These are phyloP conservation scores for Populus nigra DNA, from an alignment of 345 rosid genomes.

Conservation along the genomic window DNA sequence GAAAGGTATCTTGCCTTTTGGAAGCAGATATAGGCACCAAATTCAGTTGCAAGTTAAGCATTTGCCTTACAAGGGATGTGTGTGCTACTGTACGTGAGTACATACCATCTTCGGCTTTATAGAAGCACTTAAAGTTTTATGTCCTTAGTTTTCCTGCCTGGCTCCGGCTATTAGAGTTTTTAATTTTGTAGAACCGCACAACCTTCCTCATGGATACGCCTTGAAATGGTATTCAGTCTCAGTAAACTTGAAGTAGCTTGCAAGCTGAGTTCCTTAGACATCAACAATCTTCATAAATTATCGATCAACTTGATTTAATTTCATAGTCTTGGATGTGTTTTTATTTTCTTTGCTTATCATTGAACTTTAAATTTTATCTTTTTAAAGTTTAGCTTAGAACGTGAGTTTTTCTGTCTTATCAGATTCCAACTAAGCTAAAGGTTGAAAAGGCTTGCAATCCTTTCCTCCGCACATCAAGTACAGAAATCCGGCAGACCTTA, in stretches of 20 bases:
- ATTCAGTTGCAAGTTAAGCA: not conserved
- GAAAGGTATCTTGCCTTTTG: not conserved
- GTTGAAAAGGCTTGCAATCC: conserved; percentile 88
- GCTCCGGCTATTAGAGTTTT: not conserved
- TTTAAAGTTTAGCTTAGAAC: not conserved
- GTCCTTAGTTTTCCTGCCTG: not conserved
- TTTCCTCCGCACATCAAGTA: conserved; percentile 71
- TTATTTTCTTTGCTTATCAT: not conserved
- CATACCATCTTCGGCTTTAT: not conserved
- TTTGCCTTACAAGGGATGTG: no score
- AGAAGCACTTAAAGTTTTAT: not conserved
- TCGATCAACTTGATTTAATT: not conserved
- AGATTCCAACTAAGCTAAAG: conserved; percentile 82
- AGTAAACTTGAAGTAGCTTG: not conserved
- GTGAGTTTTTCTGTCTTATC: conserved; percentile 1
- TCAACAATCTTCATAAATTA: not conserved
- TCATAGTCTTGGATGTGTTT: not conserved
- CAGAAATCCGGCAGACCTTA: conserved; percentile 61
- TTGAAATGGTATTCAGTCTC: not conserved
- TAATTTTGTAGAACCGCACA: not conserved
- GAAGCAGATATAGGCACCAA: not conserved
- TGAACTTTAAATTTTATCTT: not conserved
- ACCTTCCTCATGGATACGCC: not conserved
- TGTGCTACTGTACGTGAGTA: not conserved
- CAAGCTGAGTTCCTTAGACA: not conserved